These are phyloP conservation scores for Lasiosphaeria hispida DNA, from an alignment of 495 filamentous ascomycete species.

Conservation along the genomic window DNA sequence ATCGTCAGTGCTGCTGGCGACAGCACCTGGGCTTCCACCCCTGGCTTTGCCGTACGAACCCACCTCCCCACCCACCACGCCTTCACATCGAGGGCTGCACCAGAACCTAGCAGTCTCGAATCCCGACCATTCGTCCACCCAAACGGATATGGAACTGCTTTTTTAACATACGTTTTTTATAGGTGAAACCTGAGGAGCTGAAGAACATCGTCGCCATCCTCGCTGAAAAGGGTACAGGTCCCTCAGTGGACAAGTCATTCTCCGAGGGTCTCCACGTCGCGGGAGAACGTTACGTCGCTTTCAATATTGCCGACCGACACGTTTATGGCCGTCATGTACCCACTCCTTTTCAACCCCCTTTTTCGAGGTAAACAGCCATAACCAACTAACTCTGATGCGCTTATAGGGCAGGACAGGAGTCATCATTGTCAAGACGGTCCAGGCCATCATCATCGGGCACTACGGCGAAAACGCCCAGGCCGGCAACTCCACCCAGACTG, in stretches of 20 bases:
- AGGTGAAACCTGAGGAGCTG: conserved; percentile 62
- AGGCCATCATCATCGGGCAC: conserved; percentile 83
- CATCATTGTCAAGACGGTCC: conserved; percentile 73
- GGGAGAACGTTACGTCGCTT: conserved; percentile 67
- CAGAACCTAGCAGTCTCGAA: background rate
- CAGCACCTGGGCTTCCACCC: conserved; percentile 74
- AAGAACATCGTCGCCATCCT: conserved; percentile 50
- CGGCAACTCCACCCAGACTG: conserved; percentile 60
- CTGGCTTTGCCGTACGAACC: conserved; percentile 66
- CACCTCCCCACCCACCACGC: background rate
- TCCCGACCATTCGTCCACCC: background rate
- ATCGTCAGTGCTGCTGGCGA: conserved; percentile 81
- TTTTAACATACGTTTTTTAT: background rate
- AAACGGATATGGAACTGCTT: background rate
- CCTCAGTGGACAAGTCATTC: conserved; percentile 47
- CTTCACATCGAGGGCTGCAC: background rate
- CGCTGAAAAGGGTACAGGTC: conserved; percentile 34
- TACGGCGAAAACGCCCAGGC: conserved; percentile 68
- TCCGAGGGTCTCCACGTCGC: conserved; percentile 66
- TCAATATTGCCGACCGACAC: conserved; percentile 71
- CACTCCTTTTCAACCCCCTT: background rate
- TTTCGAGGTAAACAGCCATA: background rate
- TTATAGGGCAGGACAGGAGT: conserved; percentile 77
- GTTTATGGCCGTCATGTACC: conserved; percentile 84
- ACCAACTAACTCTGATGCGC: background rate